Evolutionary conservation across 805 yeast species (phyloP).

Genomic region (Sungouiella thailandica): DNA sequence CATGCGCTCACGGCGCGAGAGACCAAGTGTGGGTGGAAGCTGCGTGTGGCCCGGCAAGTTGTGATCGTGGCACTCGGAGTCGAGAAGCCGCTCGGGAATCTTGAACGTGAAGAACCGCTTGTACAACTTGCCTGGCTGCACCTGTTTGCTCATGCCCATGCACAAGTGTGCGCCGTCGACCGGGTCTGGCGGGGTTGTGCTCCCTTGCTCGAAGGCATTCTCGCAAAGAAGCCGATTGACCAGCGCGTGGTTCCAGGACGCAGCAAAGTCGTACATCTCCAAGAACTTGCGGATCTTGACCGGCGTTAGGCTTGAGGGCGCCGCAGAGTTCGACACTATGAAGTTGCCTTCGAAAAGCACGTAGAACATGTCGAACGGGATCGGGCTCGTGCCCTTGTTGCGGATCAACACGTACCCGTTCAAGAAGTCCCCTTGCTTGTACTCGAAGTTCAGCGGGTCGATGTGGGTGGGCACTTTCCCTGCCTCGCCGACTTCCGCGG

Average conservation of each 20-base stretch:
- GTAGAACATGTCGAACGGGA: slow-evolving; percentile 24
- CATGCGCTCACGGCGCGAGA: neutral
- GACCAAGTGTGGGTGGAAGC: slow-evolving; percentile 21
- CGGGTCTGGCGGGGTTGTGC: slow-evolving; percentile 20
- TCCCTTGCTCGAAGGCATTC: slow-evolving; percentile 1
- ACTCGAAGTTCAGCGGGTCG: slow-evolving; percentile 19
- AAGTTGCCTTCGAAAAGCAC: slow-evolving; percentile 26
- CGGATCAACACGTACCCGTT: slow-evolving; percentile 20
- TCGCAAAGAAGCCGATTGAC: slow-evolving; percentile 7
- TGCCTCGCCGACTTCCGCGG: slow-evolving; percentile 27
- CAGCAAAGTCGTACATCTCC: slow-evolving; percentile 27
- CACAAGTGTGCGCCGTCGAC: slow-evolving; percentile 25
- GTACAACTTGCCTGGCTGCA: slow-evolving; percentile 21
- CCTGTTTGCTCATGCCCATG: slow-evolving; percentile 20
- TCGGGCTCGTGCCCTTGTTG: slow-evolving; percentile 14
- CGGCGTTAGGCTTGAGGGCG: slow-evolving; percentile 15
- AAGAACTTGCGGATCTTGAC: slow-evolving; percentile 23
- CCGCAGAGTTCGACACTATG: slow-evolving; percentile 16
- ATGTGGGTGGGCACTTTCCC: slow-evolving; percentile 24
- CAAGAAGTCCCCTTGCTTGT: slow-evolving; percentile 23
- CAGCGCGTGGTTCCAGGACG: slow-evolving; percentile 27
- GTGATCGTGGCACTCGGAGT: slow-evolving; percentile 25
- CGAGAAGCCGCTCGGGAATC: slow-evolving; percentile 29
- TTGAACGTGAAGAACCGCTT: slow-evolving; percentile 37
- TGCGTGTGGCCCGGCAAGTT: slow-evolving; percentile 20